phyloP scores from a whole-genome alignment of 331 rosid species.

The Dryas integrifolia region DNA sequence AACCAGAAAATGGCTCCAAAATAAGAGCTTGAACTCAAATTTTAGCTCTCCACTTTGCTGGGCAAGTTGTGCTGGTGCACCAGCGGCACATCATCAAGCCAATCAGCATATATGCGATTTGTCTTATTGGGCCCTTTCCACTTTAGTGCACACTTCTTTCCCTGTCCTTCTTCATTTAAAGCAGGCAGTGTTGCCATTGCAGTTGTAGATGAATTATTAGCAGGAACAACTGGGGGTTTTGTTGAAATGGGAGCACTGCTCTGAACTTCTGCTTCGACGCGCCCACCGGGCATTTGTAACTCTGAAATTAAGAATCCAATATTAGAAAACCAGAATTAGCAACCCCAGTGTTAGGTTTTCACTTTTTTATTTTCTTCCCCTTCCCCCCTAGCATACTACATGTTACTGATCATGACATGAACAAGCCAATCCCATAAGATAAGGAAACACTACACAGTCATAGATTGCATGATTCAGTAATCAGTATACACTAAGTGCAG shows the following conservation, averaged over 20 bases:
- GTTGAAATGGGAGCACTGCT: slow-evolving; percentile 25
- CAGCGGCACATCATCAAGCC: slow-evolving; percentile 82
- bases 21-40: slow-evolving; percentile 25
- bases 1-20: slow-evolving; percentile 17
- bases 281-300: slow-evolving; percentile 48
- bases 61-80: slow-evolving; percentile 32
- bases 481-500: background rate
- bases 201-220: slow-evolving; percentile 41
- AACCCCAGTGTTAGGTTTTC: background rate
- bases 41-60: slow-evolving; percentile 49
- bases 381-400: too few species aligned
- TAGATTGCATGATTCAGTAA: background rate
- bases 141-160: slow-evolving; percentile 45
- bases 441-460: background rate
- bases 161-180: slow-evolving; percentile 44
- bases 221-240: slow-evolving; percentile 36
- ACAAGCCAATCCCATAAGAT: background rate
- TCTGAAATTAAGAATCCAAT: slow-evolving; percentile 43
- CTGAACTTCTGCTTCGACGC: slow-evolving; percentile 45
- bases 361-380: too few species aligned
- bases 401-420: background rate
- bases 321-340: slow-evolving; percentile 8
- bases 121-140: slow-evolving; percentile 77
- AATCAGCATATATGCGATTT: slow-evolving; percentile 76
- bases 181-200: slow-evolving; percentile 27